phyloP scores from a whole-genome alignment of 2,329 filamentous ascomycete genomes.

The Fusarium siculi region DNA sequence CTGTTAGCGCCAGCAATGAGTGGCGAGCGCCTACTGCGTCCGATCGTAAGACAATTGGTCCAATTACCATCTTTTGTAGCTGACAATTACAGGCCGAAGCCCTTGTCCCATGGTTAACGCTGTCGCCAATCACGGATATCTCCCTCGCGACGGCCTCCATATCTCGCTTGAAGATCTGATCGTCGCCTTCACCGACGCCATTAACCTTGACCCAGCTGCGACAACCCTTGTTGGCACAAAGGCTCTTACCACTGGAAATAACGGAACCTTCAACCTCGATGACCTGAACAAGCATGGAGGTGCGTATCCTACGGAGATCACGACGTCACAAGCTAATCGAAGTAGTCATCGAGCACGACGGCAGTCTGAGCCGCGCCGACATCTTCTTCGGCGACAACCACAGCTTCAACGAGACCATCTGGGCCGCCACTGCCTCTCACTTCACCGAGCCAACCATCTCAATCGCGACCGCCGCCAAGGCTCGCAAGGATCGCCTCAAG shows the following conservation, averaged over 20 bases:
- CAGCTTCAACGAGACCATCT: slow-evolving; percentile 41
- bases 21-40: slow-evolving; percentile 22
- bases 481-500: slow-evolving; percentile 33
- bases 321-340: neutral
- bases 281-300: slow-evolving; percentile 33
- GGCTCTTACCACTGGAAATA: slow-evolving; percentile 32
- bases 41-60: slow-evolving; percentile 22
- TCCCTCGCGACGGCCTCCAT: slow-evolving; percentile 33
- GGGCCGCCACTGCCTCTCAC: slow-evolving; percentile 26
- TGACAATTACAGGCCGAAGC: slow-evolving; percentile 28
- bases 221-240: slow-evolving; percentile 35
- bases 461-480: slow-evolving; percentile 31
- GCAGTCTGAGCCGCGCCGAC: slow-evolving; percentile 38
- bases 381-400: slow-evolving; percentile 38
- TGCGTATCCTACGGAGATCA: neutral
- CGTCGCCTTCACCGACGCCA: slow-evolving; percentile 35
- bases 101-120: slow-evolving; percentile 40
- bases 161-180: slow-evolving; percentile 30
- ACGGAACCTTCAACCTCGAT: slow-evolving; percentile 37
- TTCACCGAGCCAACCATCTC: slow-evolving; percentile 37
- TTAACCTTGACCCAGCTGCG: slow-evolving; percentile 40
- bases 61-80: no score
- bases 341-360: slow-evolving; percentile 36
- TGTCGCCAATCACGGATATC: slow-evolving; percentile 40
- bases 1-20: slow-evolving; percentile 29